Evolutionary conservation across 768 basidiomycete genomes (phyloP), one percentile per base, ranked within the genome.

Genomic region (Suillus cothurnatus): DNA sequence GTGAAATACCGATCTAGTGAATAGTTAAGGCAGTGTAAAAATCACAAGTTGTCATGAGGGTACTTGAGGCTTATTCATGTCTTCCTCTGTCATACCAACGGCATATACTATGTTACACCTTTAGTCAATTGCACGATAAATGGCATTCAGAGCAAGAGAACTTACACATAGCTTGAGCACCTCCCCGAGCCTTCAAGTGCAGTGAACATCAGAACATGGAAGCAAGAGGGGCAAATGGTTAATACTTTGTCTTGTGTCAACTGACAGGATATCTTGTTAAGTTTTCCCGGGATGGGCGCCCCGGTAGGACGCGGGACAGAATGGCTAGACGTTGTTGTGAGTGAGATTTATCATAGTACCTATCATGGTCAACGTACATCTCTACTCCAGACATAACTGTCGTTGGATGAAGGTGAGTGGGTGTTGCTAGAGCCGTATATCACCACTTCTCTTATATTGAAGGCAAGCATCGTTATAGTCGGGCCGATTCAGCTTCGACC

Each of bases 101-200:
- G 89, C 93, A 72, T 94, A 93, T 31, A 94, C 93, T 68, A 43
- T 57, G 9, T 32, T 32, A 19, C 8, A 21, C 57, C 17, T 39
- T 49, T 23, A 15, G 21, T 49, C 9, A 39, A 58, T 39, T 26
- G 23, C 36, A 39, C 17, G 38, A 38, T 11, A 23, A 19, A 3
- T 19, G 2, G 17, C 23, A 28, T 26, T 39, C 56, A 61, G n/a
- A 49, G 36, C 26, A n/a, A 21, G 64, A 21, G 64, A 8, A 75
- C 89, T 76, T 71, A 94, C 92, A 81, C 93, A 94, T 94, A 41
- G 93, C 93, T 76, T 94, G 92, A 11, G 93, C 92, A 43, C 87
- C 89, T 67, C 92, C 93, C 61, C 83, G 86, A 64, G 80, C 76
- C 87, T 88, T 52, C 56, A 38, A 6, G 17, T 9, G 6, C 17